Percentiles rank a stretch among this genome's conserved stretches.
Evolutionary conservation across 1,139 yeast species (phyloP).

Genomic region (Nematodospora anomalae): DNA sequence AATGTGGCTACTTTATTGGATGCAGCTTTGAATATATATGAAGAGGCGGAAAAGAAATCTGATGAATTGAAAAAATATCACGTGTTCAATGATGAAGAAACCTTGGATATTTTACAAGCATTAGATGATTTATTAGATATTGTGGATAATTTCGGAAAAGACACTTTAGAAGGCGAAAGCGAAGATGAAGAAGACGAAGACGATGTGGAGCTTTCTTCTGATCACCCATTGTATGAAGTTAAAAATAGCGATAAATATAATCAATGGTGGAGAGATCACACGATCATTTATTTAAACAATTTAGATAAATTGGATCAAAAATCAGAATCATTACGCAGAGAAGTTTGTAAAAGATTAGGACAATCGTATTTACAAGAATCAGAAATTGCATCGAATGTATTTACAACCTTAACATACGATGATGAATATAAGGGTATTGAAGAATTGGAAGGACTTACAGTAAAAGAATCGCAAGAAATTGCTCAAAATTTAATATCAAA

Average conservation of each 20-base stretch:
- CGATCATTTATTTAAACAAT: conserved; percentile 40
- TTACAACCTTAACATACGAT: conserved; percentile 57
- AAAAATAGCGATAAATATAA: conserved; percentile 38
- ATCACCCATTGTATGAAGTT: conserved; percentile 56
- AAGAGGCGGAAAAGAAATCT: conserved; percentile 42
- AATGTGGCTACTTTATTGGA: conserved; percentile 40
- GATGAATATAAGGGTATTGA: conserved; percentile 46
- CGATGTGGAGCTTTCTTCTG: conserved; percentile 36
- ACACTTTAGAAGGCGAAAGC: conserved; percentile 43
- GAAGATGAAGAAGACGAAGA: conserved; percentile 22
- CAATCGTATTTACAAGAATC: conserved; percentile 64
- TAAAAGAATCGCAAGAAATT: conserved; percentile 45
- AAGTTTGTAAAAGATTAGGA: conserved; percentile 53
- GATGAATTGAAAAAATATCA: conserved; percentile 24
- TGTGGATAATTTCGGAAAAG: conserved; percentile 60
- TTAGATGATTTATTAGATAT: conserved; percentile 67
- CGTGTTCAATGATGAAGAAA: conserved; percentile 34
- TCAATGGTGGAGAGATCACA: conserved; percentile 59
- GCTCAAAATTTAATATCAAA: conserved; percentile 51
- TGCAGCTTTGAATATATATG: conserved; percentile 44
- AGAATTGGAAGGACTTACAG: conserved; percentile 40
- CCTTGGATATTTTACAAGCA: conserved; percentile 52
- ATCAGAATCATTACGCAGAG: conserved; percentile 28
- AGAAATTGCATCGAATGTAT: conserved; percentile 58
- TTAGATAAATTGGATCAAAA: conserved; percentile 24